Conservation (phyloP, 1,284 basidiomycete species). For the Tausonia pullulans region DNA sequence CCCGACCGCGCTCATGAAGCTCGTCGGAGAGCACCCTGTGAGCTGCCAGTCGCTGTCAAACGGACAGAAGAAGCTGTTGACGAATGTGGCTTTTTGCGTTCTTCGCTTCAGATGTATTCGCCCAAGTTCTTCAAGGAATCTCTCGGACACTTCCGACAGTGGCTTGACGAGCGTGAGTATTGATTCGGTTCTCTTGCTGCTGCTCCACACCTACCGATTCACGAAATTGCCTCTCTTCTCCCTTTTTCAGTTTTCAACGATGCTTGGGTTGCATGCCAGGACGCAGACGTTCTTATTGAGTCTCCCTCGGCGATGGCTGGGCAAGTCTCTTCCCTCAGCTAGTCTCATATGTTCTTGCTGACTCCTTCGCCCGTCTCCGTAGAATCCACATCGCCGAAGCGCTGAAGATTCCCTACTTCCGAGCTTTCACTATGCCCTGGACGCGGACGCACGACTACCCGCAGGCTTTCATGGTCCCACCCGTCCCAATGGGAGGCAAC, state of each 20-base stretch:
- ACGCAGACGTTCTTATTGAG: conserved; percentile 61
- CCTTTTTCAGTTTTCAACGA: conserved; percentile 46
- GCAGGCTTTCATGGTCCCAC: conserved; percentile 46
- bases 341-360: too few relatives aligned
- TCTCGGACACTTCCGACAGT: conserved; percentile 53
- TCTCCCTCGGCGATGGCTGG: conserved; percentile 65
- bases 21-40: conserved; percentile 38
- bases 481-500: conserved; percentile 36
- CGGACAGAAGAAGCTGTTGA: too few relatives aligned
- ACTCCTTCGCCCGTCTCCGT: too few relatives aligned
- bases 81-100: too few relatives aligned
- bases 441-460: conserved; percentile 50
- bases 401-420: conserved; percentile 55
- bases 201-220: too few relatives aligned
- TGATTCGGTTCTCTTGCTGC: background rate
- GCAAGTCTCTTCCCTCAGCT: too few relatives aligned
- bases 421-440: conserved; percentile 57
- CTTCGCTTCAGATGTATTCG: conserved; percentile 49
- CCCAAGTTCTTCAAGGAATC: conserved; percentile 70
- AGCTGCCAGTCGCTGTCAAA: too few relatives aligned
- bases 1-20: conserved; percentile 48
- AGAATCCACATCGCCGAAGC: conserved; percentile 65
- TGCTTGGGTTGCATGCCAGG: conserved; percentile 58
- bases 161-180: conserved; percentile 56
- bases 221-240: background rate